Conservation (phyloP, 2,329 filamentous ascomycete genomes). For the Neofusicoccum laricinum region DNA sequence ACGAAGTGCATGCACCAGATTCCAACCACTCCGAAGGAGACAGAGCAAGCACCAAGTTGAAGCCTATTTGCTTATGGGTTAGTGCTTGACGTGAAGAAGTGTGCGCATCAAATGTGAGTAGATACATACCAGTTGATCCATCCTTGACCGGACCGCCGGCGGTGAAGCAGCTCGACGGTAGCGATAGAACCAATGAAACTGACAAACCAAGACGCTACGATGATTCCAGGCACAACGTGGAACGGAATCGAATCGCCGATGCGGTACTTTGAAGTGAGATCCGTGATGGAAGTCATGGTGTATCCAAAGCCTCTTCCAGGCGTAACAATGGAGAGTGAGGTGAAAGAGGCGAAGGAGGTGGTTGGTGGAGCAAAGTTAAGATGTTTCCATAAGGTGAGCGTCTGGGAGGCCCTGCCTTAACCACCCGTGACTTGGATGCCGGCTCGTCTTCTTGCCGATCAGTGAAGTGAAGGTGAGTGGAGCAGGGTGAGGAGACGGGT, state of each 20-base stretch:
- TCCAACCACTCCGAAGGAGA: conserved; percentile 48
- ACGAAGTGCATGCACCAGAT: conserved; percentile 70
- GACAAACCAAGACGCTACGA: conserved; percentile 65
- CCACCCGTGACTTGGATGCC: too few relatives aligned
- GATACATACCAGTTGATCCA: conserved; percentile 63
- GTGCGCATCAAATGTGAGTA: background rate
- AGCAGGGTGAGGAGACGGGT: too few relatives aligned
- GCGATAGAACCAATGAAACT: conserved; percentile 75
- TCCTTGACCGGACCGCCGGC: conserved; percentile 67
- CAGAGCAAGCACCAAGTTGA: conserved; percentile 40
- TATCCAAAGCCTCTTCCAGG: background rate
- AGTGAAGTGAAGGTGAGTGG: too few relatives aligned
- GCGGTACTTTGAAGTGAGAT: conserved; percentile 25
- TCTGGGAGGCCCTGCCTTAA: background rate
- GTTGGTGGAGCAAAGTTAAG: background rate
- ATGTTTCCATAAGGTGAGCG: background rate
- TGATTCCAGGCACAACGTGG: conserved; percentile 44
- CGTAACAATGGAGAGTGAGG: background rate
- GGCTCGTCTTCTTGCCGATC: background rate
- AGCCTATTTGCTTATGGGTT: conserved; percentile 28
- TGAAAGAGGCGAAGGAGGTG: background rate
- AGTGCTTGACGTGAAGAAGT: background rate
- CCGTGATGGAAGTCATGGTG: background rate
- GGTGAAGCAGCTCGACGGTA: conserved; percentile 77
- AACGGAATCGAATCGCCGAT: conserved; percentile 37